phyloP scores from a whole-genome alignment of 208 protist species.

The Trypanosomatidae sp. region DNA sequence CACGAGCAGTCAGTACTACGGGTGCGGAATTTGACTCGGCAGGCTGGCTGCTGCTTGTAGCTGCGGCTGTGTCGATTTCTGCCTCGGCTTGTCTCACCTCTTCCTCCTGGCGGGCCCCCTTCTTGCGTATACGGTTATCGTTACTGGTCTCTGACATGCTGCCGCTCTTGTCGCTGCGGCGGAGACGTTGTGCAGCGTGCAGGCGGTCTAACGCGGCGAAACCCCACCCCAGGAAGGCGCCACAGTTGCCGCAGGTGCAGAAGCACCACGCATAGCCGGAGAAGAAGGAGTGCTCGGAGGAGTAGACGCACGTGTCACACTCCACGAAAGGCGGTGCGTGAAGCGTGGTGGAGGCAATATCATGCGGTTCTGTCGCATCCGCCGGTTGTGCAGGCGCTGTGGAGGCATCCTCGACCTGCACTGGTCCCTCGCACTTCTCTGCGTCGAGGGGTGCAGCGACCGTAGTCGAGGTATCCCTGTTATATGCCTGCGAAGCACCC shows the following conservation, averaged over 20 bases:
- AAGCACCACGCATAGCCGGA: conserved; percentile 73
- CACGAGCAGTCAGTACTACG: neutral
- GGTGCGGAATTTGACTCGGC: neutral
- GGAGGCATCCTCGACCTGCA: neutral
- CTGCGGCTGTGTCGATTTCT: neutral
- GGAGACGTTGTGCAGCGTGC: conserved; percentile 1
- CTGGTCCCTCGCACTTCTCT: neutral
- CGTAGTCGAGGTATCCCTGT: neutral
- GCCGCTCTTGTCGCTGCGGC: neutral
- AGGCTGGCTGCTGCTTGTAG: neutral
- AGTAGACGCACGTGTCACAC: conserved; percentile 39
- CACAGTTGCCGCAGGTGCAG: conserved; percentile 51
- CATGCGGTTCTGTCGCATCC: neutral
- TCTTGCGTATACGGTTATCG: neutral
- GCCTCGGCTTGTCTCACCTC: neutral
- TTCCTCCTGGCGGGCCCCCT: neutral
- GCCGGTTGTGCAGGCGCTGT: neutral
- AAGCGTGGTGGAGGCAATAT: neutral
- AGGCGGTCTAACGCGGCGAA: conserved; percentile 38
- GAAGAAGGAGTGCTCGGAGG: conserved; percentile 79
- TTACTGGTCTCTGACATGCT: neutral
- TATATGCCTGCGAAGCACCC: neutral
- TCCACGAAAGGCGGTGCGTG: conserved; percentile 21
- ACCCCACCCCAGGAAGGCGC: conserved; percentile 77
- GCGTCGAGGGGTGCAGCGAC: neutral